Evolutionary conservation across 1,284 basidiomycete species (phyloP), one percentile per base, ranked within the genome.

Genomic region (Apiotrichum domesticum): DNA sequence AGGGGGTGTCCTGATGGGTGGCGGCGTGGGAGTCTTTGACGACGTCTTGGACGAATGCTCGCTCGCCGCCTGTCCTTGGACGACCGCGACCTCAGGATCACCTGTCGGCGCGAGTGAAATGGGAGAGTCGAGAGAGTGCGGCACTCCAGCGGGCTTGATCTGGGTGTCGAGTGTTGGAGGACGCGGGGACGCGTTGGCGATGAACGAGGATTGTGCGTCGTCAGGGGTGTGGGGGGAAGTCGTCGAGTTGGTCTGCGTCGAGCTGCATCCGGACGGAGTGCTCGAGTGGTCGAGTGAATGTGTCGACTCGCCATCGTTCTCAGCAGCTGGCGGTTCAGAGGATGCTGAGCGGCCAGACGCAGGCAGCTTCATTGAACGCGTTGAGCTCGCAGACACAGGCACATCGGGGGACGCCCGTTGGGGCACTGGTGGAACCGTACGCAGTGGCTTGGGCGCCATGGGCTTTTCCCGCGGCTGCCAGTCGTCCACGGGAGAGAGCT

Each of bases 261-360:
- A 73, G 15, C 69, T 69, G 3, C 69, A 66, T 29, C 68, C 66
- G 0, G 74, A 76, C 14, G 70, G 68, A 1, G 74, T 73, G 14
- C 70, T 62, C 29, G 62, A 66, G 52, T 74, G 71, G 51, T 71
- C 69, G 3, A 64, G 67, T 29, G 66, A 69, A 32, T 55, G 55
- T 2, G 59, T 57, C 34, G 59, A 57, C 13, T 57, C 56, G 45
- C 13, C 42, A 8, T 57, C 56, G 32, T 35, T 51, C 39, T 40
- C 51, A 6, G 15, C 14, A 4, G 43, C n/a, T n/a, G 46, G 13
- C 3, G 46, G 8, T 4, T 47, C 46, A 35, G 46, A 15, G 34
- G 34, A 3, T 6, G 29, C 21, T 21, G 21, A 21, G 21, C 21
- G 21, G 21, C 21, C 21, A 21, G 37, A 21, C 21, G 21, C 21